Conservation (phyloP, 2,329 filamentous ascomycete species). For the Aspergillus puulaauensis region DNA sequence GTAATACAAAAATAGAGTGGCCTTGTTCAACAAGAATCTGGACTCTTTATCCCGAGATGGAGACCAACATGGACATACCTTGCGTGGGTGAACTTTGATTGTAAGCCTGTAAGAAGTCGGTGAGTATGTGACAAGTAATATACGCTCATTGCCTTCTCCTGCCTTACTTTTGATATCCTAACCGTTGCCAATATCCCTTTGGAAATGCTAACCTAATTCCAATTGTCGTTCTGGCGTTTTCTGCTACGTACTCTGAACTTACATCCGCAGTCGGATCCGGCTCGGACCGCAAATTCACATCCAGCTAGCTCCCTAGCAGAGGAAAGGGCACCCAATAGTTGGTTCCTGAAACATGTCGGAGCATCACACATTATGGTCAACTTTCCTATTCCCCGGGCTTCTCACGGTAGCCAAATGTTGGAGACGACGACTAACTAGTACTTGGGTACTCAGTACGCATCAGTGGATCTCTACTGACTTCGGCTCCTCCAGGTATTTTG, state of each 20-base stretch:
- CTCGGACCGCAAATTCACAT: constrained; percentile 9
- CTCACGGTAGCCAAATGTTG: neutral
- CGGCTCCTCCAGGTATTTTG: neutral
- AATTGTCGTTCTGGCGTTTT: neutral
- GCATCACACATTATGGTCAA: neutral
- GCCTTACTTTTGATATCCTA: neutral
- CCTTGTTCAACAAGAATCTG: neutral
- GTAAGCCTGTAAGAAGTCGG: constrained; percentile 2
- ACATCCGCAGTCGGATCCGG: constrained; percentile 1
- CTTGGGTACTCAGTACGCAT: neutral
- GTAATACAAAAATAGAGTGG: constrained; percentile 5
- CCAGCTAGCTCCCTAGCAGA: neutral
- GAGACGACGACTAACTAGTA: neutral
- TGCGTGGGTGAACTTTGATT: neutral
- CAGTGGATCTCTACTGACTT: neutral
- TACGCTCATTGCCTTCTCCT: neutral
- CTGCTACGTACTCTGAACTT: neutral
- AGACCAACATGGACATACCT: neutral
- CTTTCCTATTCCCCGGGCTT: neutral
- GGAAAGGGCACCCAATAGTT: neutral
- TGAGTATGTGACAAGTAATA: constrained; percentile 12
- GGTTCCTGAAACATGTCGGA: neutral
- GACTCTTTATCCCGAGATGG: neutral
- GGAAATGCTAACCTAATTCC: neutral
- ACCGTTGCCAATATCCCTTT: neutral